Percentiles rank a stretch among this genome's conserved stretches.
phyloP scores from a whole-genome alignment of 495 filamentous ascomycete species.

The Talaromyces ruber region DNA sequence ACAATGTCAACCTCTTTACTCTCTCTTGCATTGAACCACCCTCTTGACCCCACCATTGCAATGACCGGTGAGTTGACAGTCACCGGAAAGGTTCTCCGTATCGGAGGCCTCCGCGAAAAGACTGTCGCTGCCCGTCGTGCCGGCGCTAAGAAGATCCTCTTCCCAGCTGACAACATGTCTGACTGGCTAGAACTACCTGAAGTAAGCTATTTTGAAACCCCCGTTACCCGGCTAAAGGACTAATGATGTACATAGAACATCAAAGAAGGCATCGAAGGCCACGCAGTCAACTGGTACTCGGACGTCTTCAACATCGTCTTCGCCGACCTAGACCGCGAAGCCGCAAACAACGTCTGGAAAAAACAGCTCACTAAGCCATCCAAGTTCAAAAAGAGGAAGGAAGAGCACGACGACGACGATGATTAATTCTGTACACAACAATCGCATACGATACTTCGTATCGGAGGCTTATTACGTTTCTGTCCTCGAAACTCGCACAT shows the following conservation, averaged over 20 bases:
- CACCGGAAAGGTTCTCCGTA: conserved; percentile 93
- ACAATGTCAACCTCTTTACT: conserved; percentile 94
- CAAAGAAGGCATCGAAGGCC: conserved; percentile 87
- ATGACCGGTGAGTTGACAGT: conserved; percentile 99
- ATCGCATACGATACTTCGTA: not conserved
- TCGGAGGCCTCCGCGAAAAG: conserved; percentile 95
- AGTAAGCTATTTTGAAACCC: conserved; percentile 45
- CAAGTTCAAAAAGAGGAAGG: not conserved
- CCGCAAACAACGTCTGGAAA: conserved; percentile 66
- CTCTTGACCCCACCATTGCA: conserved; percentile 77
- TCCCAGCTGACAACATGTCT: conserved; percentile 86
- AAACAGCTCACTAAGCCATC: conserved; percentile 55
- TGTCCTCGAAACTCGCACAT: not conserved
- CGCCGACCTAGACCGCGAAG: conserved; percentile 62
- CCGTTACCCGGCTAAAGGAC: not conserved
- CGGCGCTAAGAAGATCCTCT: conserved; percentile 90
- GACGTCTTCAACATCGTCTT: conserved; percentile 93
- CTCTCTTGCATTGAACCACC: conserved; percentile 68
- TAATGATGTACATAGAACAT: conserved; percentile 61
- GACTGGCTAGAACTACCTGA: conserved; percentile 98
- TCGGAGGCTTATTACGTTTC: not conserved
- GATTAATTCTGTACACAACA: not conserved
- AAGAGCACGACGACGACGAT: conserved; percentile 5
- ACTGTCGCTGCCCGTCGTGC: conserved; percentile 94
- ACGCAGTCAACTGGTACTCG: conserved; percentile 83